A percentile compares a stretch with the other conserved stretches of the same genome.
phyloP scores from a whole-genome alignment of 2,329 filamentous ascomycete genomes.

The Tothia fuscella region DNA sequence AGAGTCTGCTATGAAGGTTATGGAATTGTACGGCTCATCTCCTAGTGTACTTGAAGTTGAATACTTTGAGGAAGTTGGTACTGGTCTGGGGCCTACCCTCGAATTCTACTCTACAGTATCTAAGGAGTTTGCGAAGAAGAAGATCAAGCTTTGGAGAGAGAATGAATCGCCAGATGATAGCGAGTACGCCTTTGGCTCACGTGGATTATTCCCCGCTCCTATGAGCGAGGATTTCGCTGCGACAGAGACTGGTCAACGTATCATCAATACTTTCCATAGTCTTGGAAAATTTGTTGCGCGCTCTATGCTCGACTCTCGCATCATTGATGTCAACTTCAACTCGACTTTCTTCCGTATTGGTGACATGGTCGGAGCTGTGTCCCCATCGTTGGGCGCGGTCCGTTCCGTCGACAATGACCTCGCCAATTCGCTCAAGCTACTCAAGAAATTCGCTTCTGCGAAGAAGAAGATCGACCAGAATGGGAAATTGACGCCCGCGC shows the following conservation, averaged over 20 bases:
- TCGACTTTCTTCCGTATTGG: slow-evolving; percentile 95
- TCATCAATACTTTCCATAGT: slow-evolving; percentile 79
- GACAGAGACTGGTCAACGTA: slow-evolving; percentile 71
- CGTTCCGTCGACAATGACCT: slow-evolving; percentile 80
- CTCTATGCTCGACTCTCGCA: slow-evolving; percentile 95
- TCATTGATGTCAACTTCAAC: slow-evolving; percentile 96
- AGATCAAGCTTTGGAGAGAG: slow-evolving; percentile 91
- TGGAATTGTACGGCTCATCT: slow-evolving; percentile 96
- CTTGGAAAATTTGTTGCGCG: slow-evolving; percentile 95
- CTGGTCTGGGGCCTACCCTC: slow-evolving; percentile 84
- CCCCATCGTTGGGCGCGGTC: slow-evolving; percentile 77
- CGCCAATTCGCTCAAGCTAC: slow-evolving; percentile 70
- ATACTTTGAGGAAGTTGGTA: slow-evolving; percentile 97
- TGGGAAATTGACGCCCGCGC: slow-evolving; percentile 46
- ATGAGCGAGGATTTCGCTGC: slow-evolving; percentile 66
- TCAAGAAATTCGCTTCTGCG: slow-evolving; percentile 74
- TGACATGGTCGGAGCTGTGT: slow-evolving; percentile 54
- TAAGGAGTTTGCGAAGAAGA: slow-evolving; percentile 94
- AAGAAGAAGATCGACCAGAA: slow-evolving; percentile 77
- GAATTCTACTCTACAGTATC: slow-evolving; percentile 98
- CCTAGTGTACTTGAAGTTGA: slow-evolving; percentile 94
- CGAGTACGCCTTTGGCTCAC: slow-evolving; percentile 75
- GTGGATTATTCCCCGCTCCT: slow-evolving; percentile 83
- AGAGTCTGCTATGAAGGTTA: slow-evolving; percentile 94
- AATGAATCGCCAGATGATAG: slow-evolving; percentile 60